These are phyloP conservation scores for Globisporangium cylindrosporum DNA, from an alignment of 352 stramenopile genomes.

Conservation along the genomic window DNA sequence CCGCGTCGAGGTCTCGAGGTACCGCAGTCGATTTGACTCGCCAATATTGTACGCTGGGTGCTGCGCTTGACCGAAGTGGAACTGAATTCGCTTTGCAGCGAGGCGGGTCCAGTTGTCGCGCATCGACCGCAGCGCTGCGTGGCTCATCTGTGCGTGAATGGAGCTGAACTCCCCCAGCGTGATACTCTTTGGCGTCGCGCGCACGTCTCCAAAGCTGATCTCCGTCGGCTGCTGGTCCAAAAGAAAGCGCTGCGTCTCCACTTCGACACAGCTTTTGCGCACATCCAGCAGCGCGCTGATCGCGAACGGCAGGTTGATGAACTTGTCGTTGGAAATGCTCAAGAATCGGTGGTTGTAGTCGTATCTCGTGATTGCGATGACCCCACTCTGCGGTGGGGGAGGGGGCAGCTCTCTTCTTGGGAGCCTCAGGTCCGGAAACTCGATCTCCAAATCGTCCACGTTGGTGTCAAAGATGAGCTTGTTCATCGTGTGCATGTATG, in stretches of 20 bases:
- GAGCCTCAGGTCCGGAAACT: slow-evolving; percentile 55
- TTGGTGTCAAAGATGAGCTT: slow-evolving; percentile 87
- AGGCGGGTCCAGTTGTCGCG: slow-evolving; percentile 74
- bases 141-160: slow-evolving; percentile 64
- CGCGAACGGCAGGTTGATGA: slow-evolving; percentile 67
- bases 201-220: slow-evolving; percentile 53
- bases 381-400: slow-evolving; percentile 43
- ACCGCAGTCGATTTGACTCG: slow-evolving; percentile 67
- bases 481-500: slow-evolving; percentile 95
- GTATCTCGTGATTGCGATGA: slow-evolving; percentile 50
- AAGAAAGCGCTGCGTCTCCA: slow-evolving; percentile 56
- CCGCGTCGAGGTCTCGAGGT: slow-evolving; percentile 53
- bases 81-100: slow-evolving; percentile 71
- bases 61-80: slow-evolving; percentile 51
- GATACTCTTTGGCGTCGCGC: slow-evolving; percentile 55
- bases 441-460: slow-evolving; percentile 47
- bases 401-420: slow-evolving; percentile 21
- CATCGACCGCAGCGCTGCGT: slow-evolving; percentile 71
- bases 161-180: slow-evolving; percentile 71
- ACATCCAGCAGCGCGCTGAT: slow-evolving; percentile 76
- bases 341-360: slow-evolving; percentile 74
- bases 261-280: slow-evolving; percentile 61
- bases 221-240: slow-evolving; percentile 67
- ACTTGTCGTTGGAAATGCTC: slow-evolving; percentile 54
- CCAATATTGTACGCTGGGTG: slow-evolving; percentile 58